Conservation (phyloP, 352 stramenopile species). For the Globisporangium perplexum region DNA sequence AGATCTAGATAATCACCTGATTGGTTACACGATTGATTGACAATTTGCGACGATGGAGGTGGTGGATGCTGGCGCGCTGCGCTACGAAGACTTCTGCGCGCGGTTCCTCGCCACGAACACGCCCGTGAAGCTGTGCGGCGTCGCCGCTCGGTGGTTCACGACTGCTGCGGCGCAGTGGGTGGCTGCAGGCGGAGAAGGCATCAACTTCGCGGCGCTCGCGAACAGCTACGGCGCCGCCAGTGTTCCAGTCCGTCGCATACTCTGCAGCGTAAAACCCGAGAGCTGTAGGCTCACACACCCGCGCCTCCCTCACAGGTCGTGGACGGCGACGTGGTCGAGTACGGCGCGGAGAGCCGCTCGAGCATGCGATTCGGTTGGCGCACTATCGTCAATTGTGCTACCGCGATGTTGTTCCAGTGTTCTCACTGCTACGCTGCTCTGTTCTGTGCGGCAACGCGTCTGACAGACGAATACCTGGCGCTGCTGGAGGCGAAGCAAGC, state of each 20-base stretch:
- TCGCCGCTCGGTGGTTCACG: slow-evolving; percentile 34
- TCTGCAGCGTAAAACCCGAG: slow-evolving; percentile 6
- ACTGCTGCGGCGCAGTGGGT: slow-evolving; percentile 8
- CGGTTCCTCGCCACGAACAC: slow-evolving; percentile 66
- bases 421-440: background rate
- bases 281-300: too few relatives aligned
- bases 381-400: too few relatives aligned
- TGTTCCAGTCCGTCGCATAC: slow-evolving; percentile 32
- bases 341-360: slow-evolving; percentile 46
- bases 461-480: slow-evolving; percentile 56
- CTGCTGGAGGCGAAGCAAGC: slow-evolving; percentile 33
- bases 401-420: too few relatives aligned
- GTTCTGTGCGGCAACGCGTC: background rate
- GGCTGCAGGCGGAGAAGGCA: slow-evolving; percentile 14
- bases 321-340: slow-evolving; percentile 50
- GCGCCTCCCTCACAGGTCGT: slow-evolving; percentile 34
- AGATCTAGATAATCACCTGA: too few relatives aligned
- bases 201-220: slow-evolving; percentile 23
- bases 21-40: too few relatives aligned
- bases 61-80: slow-evolving; percentile 44
- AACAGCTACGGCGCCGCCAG: slow-evolving; percentile 37
- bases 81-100: slow-evolving; percentile 67
- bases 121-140: slow-evolving; percentile 64
- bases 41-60: slow-evolving; percentile 32
- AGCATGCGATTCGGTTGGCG: slow-evolving; percentile 72